Percentiles rank a stretch among this genome's conserved stretches.
These are phyloP conservation scores for Scheffersomyces illinoinensis DNA, from an alignment of 1,139 yeast species.

Conservation along the genomic window DNA sequence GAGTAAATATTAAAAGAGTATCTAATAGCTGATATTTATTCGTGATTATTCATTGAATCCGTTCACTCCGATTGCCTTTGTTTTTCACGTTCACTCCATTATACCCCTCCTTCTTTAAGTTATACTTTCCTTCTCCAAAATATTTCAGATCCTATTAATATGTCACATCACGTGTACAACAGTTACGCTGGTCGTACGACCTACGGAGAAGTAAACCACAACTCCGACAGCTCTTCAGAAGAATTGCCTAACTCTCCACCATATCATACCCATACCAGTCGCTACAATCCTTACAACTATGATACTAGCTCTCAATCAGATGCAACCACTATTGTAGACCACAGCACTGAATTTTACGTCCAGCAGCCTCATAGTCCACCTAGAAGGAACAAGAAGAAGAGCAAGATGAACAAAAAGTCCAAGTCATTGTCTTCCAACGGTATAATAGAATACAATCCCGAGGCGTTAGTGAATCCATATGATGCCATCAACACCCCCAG, in stretches of 20 bases:
- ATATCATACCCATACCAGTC: conserved; percentile 2
- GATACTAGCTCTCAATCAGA: background rate
- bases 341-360: background rate
- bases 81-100: background rate
- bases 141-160: background rate
- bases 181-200: background rate
- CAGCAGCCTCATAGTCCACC: background rate
- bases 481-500: background rate
- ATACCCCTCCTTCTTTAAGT: background rate
- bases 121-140: background rate
- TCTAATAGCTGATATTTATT: background rate
- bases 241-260: conserved; percentile 8
- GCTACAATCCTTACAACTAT: background rate
- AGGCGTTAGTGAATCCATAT: background rate
- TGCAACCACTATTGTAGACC: background rate
- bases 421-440: background rate
- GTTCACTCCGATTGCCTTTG: background rate
- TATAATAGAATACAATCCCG: background rate
- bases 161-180: conserved; percentile 8
- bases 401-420: background rate
- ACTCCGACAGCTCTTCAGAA: conserved; percentile 1
- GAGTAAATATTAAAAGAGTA: background rate
- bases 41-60: background rate
- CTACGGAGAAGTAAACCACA: conserved; percentile 7
- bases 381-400: background rate